Base-by-base conservation (phyloP, 2,329 filamentous ascomycete genomes). In the Epichloe elymi region DNA sequence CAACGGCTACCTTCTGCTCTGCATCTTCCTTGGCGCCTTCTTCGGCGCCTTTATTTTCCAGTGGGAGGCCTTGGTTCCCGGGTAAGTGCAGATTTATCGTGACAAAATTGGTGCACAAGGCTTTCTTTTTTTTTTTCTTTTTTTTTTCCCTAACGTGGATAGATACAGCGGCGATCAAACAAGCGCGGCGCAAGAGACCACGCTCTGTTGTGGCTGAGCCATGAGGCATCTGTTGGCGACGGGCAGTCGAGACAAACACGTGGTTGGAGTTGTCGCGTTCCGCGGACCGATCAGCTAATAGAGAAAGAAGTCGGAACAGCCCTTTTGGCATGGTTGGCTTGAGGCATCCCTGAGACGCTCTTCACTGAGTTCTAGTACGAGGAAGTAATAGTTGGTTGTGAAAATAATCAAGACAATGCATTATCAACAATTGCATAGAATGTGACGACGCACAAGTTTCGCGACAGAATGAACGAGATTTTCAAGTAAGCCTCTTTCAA, bases 1-100 rank as follows among this genome's bases (percentile, higher is more conserved):
- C 67, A 80, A 80, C 58, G 79, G 82, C 10, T 93, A 88, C 66
- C 75, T 93, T 55, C 86, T 93, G 64, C 83, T 91, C 53, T 87
- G 81, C 58, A 88, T 93, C 63, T 79, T 91, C 55, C 76, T 91
- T 51, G 88, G 88, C 1, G 80, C 84, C 0, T 88, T 80, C 56
- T 51, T 90, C 5, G 88, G 87, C 15, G 74, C 77, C 12, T 87
- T 89, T 56, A 61, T 86, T 53, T 91, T 88, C 63, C 78, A 81
- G 33, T 90, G 85, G 84, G 83, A 86, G 62, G 68, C 64, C 0
- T 59, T 79, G 15, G 55, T 60, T 7, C 55, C 61, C 5, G 54
- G 57, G 63, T 67, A 58, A 52, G 63, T 59, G 14, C 7, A 8
- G 14, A 5, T 11, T 11, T 33, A 5, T 39, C 17, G 7, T 30